Percentiles rank a stretch among this genome's conserved stretches.
Conservation (phyloP, 192 early-diverging fungal genomes). For the Backusella australiensis region DNA sequence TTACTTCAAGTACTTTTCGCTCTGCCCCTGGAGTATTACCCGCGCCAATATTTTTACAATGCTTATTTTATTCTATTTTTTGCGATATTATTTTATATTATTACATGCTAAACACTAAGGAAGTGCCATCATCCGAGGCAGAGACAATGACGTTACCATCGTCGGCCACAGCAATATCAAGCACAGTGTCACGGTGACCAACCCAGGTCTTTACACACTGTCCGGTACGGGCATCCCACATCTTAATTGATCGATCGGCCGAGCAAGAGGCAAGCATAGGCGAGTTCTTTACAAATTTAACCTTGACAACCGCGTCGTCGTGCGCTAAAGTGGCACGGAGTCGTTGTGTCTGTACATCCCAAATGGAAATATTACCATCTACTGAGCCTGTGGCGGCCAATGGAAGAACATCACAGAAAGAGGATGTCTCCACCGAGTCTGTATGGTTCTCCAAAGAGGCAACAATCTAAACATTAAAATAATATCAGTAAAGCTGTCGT, state of each 20-base stretch:
- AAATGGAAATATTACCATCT: conserved; percentile 87
- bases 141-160: conserved; percentile 76
- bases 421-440: conserved; percentile 86
- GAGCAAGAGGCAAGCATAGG: conserved; percentile 76
- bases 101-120: conserved; percentile 61
- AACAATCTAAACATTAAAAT: conserved; percentile 53
- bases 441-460: conserved; percentile 78
- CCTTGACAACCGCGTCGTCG: conserved; percentile 82
- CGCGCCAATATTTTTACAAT: neutral
- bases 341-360: conserved; percentile 85
- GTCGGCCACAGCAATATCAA: conserved; percentile 74
- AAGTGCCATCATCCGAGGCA: conserved; percentile 82
- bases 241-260: conserved; percentile 73
- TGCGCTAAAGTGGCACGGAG: conserved; percentile 82
- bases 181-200: conserved; percentile 86
- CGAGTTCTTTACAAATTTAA: conserved; percentile 67
- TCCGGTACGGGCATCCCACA: conserved; percentile 94
- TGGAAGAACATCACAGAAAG: conserved; percentile 70
- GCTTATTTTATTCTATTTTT: neutral
- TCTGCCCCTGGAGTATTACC: too few relatives aligned
- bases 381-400: conserved; percentile 84
- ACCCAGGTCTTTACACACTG: conserved; percentile 65
- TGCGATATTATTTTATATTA: neutral
- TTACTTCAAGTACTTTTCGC: too few relatives aligned
- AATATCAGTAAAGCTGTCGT: neutral